Percentiles rank a stretch among this genome's conserved stretches.
Evolutionary conservation across 805 yeast species (phyloP).

Genomic region (Yarrowia sp.): DNA sequence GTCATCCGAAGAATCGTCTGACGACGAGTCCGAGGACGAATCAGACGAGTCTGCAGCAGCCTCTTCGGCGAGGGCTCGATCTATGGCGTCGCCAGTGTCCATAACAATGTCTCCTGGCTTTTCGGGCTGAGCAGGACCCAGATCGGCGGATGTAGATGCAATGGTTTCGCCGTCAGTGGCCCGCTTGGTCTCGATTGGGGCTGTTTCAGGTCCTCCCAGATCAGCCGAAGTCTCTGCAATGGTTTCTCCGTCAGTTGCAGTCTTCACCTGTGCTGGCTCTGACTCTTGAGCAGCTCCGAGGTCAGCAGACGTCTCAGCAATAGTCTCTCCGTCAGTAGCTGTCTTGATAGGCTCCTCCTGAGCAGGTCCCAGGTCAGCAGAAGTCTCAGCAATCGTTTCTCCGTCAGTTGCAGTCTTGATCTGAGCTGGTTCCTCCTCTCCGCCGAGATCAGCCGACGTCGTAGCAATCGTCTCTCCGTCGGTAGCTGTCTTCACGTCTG

Average conservation of each 20-base stretch:
- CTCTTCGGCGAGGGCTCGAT: conserved; percentile 10
- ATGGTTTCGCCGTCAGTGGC: not conserved
- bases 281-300: not conserved
- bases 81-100: conserved; percentile 12
- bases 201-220: not conserved
- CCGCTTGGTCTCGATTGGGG: not conserved
- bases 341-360: not conserved
- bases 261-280: not conserved
- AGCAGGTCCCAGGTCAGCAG: not conserved
- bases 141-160: not conserved
- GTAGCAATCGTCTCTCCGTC: not conserved
- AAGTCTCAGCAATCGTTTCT: not conserved
- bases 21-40: conserved; percentile 8
- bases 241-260: not conserved
- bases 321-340: not conserved
- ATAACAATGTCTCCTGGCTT: not conserved
- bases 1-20: not conserved
- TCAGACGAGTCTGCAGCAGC: not conserved
- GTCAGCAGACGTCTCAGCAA: not conserved
- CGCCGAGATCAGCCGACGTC: not conserved
- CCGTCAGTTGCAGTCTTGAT: not conserved
- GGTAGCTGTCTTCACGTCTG: not conserved
- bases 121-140: not conserved
- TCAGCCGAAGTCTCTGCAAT: not conserved
- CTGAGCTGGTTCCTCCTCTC: not conserved